Base-by-base conservation (phyloP, 1,284 basidiomycete genomes). In the Ustilago crameri region DNA sequence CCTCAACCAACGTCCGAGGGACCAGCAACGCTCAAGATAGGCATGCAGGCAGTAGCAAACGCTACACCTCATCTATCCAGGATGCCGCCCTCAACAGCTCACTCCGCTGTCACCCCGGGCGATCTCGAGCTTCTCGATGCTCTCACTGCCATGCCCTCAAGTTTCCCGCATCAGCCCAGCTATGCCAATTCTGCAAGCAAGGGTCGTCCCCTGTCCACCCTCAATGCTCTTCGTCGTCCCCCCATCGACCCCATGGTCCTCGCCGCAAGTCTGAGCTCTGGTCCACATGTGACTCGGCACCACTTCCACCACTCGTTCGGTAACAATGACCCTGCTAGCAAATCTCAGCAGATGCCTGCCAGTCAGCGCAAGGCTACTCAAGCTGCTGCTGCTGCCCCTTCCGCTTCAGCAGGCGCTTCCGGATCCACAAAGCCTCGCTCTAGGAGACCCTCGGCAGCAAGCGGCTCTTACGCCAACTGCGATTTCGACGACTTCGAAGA, bases 231-330 rank as follows among this genome's bases (percentile, higher is more conserved):
- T 3, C 54, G 80, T n/a, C 43, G 80, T 18, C 79, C 79, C 2
- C 69, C 80, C 37, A 75, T 82, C 47, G 80, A 82, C 51, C 80
- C 80, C 14, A 77, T 81, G 66, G 72, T 82, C 40, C 59, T 81
- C 18, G 79, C 78, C 12, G 80, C 80, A 2, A 75, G 71, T 50
- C 61, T 82, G 8, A 70, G 61, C 50, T 78, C 78, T 3, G 77
- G 76, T 20, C 80, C 79, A 3, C 76, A 81, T 24, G 71, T 81
- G 51, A 82, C 79, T 22, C 63, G 79, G 5, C 79, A 80, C 55
- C 80, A 82, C 38, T 82, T 81, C 44, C 77, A 80, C 46, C 80
- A 82, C 48, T 67, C 75, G 1, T 80, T 75, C 20, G 59, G 69
- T 27, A 53, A 62, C 30, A 58, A 61, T 51, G 53, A 46, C 5